These are phyloP conservation scores for Candida broadrunensis DNA, from an alignment of 805 yeast species.

Conservation along the genomic window DNA sequence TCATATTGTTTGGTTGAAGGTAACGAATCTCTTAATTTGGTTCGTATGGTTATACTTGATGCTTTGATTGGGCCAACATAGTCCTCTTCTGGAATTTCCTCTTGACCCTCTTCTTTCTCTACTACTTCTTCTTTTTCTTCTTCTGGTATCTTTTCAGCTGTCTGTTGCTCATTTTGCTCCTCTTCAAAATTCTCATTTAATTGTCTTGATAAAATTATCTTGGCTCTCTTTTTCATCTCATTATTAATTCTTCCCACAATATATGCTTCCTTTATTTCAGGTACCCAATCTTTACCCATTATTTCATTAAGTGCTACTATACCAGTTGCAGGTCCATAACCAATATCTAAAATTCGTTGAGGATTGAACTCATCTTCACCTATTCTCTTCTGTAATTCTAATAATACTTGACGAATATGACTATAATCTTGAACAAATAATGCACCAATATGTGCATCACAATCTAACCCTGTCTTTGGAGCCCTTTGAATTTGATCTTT, in stretches of 20 bases:
- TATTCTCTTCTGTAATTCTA: conserved; percentile 58
- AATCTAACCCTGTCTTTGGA: conserved; percentile 44
- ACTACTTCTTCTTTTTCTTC: conserved; percentile 6
- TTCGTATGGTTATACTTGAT: conserved; percentile 48
- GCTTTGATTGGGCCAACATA: conserved; percentile 52
- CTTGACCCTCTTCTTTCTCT: conserved; percentile 12
- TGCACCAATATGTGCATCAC: conserved; percentile 79
- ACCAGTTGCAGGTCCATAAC: conserved; percentile 92
- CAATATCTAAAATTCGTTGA: conserved; percentile 66
- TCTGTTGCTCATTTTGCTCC: conserved; percentile 7
- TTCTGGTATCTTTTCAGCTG: conserved; percentile 7
- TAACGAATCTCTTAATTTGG: conserved; percentile 52
- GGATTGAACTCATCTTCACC: conserved; percentile 60
- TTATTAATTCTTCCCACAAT: conserved; percentile 55
- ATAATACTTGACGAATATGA: conserved; percentile 58
- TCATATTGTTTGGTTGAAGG: conserved; percentile 64
- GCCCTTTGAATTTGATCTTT: conserved; percentile 54
- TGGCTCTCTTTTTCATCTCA: conserved; percentile 80
- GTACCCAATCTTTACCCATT: conserved; percentile 62
- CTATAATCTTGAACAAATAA: conserved; percentile 81
- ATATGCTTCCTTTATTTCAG: conserved; percentile 66
- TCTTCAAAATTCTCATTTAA: conserved; percentile 36
- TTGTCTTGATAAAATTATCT: conserved; percentile 70
- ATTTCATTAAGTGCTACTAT: conserved; percentile 83
- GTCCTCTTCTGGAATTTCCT: conserved; percentile 10